Conservation (phyloP, 805 yeast species). For the Candida ipomoeae region DNA sequence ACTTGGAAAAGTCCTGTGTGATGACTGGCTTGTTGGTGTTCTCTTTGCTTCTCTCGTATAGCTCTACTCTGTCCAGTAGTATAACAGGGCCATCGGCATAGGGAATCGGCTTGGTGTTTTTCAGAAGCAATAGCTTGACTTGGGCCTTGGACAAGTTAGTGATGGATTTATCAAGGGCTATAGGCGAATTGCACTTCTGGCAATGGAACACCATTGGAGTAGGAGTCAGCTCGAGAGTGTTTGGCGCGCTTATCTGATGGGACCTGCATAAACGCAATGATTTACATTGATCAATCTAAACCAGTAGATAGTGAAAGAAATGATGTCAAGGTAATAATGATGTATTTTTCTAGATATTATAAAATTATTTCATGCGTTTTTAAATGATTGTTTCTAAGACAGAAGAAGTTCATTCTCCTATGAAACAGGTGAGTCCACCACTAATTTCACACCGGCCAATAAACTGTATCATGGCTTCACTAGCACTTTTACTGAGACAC, state of each 20-base stretch:
- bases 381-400: background rate
- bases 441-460: background rate
- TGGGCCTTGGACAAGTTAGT: constrained; percentile 52
- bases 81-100: constrained; percentile 30
- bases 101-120: constrained; percentile 20
- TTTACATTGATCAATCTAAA: background rate
- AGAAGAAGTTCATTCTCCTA: background rate
- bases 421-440: too few relatives aligned
- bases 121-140: constrained; percentile 45
- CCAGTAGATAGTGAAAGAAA: too few relatives aligned
- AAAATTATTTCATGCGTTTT: too few relatives aligned
- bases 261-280: background rate
- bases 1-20: background rate
- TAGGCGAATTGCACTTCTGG: constrained; percentile 59
- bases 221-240: background rate
- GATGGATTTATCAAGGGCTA: constrained; percentile 54
- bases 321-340: too few relatives aligned
- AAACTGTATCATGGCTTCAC: background rate
- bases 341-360: too few relatives aligned
- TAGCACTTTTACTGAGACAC: background rate
- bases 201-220: constrained; percentile 34
- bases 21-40: constrained; percentile 8
- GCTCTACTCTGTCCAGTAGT: constrained; percentile 35
- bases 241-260: constrained; percentile 1
- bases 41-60: constrained; percentile 22